Base-by-base conservation (phyloP, 31 red algal genomes). In the Odonthalia washingtoniensis region DNA sequence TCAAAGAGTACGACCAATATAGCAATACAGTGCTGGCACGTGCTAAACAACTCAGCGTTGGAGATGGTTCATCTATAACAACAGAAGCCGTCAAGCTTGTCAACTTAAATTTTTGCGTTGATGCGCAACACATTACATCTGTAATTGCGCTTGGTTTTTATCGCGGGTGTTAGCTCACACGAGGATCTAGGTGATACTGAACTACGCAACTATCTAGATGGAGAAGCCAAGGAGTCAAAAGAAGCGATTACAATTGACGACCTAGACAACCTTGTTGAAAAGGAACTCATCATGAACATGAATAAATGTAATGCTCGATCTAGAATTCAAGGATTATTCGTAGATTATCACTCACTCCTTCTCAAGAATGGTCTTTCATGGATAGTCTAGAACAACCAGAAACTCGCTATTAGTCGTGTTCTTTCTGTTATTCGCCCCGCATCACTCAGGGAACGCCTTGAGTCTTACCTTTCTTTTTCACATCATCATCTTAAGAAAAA, bases 361-460 rank as follows among this genome's bases (percentile, higher is more conserved):
- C 32, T 30, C 12, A 0, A 14, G 32, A 45, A 78, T 0, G 41
- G 0, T 0, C 28, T 78, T 18, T 16, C 18, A 16, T 78, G 0
- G 0, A 52, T 78, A 16, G 52, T 0, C 18, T 21, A 0, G 18
- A 40, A 78, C 14, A 17, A 45, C 18, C 74, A 0, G 0, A 78
- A 0, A 30, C 28, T 78, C 17, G 74, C 74, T 28, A 40, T 78
- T 53, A 18, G 52, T 17, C 74, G 52, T 30, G 24, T 78, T 52
- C 0, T 0, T 53, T 78, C 18, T 16, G 74, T 0, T 16, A 52
- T 78, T 30, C 18, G 41, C 18, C 74, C 74, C 0, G 32, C 0
- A 52, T 24, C 28, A 0, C 74, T 78, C 18, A 30, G 0, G 17
- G 0, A 45, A 45, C 26, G 74, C 12, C 30, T 78, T 0, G 18